Evolutionary conservation across 495 filamentous ascomycete species (phyloP), one percentile per base, ranked within the genome.

Genomic region (Sphaerosporella brunnea): DNA sequence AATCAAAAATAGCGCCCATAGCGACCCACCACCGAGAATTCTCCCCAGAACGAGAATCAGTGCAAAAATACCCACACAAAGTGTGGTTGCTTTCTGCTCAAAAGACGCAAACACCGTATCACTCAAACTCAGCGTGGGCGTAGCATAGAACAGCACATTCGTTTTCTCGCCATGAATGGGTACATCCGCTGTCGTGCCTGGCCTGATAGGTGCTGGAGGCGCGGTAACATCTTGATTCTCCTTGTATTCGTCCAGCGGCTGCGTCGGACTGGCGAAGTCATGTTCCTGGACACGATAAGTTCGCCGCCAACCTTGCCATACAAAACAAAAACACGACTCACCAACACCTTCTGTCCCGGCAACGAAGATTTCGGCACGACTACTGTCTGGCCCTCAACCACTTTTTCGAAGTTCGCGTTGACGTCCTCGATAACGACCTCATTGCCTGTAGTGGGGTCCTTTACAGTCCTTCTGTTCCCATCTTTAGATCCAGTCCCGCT

Each of bases 121-220:
- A 8, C 32, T 51, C 49, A 82, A 92, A 55, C 77, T 79, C 45
- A 94, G 69, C 0, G 80, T 78, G 0, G 88, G 88, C 0, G 88
- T 96, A 0, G 90, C 87, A 59, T 95, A 85, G 64, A 95, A 95
- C 23, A 96, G 75, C 25, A 96, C 77, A 53, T 94, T 94, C 1
- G 88, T 96, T 70, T 84, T 93, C 57, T 94, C 88, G 47, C 86
- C 86, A 61, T 83, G 85, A 54, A 96, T 93, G 13, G 88, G 88
- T 4, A 96, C 84, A 63, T 96, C 88, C 7, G 81, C 83, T 1
- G 88, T 94, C 24, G 78, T 73, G 10, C 82, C 79, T 46, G 76
- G 67, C 8, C 74, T 78, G 20, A 93, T 64, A 4, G 88, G 87
- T 53, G 92, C 87, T 0, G 86, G 88, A 4, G 88, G 88, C 1